phyloP scores from a whole-genome alignment of 345 rosid genomes.

The Brassica carinata region DNA sequence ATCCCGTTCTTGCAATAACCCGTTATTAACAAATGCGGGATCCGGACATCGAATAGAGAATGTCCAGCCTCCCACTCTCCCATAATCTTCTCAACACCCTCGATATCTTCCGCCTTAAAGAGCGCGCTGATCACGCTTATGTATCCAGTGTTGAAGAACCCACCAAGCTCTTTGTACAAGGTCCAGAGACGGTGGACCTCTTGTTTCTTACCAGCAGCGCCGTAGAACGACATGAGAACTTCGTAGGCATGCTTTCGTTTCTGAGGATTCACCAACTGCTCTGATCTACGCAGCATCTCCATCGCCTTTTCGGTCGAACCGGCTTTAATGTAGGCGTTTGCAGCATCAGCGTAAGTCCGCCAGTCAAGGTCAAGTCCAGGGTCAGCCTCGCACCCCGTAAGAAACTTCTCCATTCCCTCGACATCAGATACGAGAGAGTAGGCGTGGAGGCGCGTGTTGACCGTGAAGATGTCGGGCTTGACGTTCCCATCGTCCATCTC shows the following conservation, averaged over 20 bases:
- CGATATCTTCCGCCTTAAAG: conserved; percentile 55
- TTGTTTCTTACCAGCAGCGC: conserved; percentile 48
- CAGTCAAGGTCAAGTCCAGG: conserved; percentile 44
- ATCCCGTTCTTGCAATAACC: conserved; percentile 56
- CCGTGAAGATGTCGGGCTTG: conserved; percentile 40
- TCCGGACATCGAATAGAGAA: conserved; percentile 42
- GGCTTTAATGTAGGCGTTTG: conserved; percentile 53
- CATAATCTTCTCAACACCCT: conserved; percentile 55
- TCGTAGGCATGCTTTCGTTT: conserved; percentile 42
- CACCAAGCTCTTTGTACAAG: conserved; percentile 45
- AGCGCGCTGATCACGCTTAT: conserved; percentile 54
- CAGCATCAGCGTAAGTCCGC: conserved; percentile 47
- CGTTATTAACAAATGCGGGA: conserved; percentile 51
- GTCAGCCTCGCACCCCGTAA: conserved; percentile 52
- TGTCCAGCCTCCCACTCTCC: conserved; percentile 58
- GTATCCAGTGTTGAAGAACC: conserved; percentile 49
- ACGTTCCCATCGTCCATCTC: conserved; percentile 62
- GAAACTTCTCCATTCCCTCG: conserved; percentile 59
- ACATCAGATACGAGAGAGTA: conserved; percentile 48
- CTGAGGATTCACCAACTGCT: conserved; percentile 33
- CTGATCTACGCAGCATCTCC: conserved; percentile 50
- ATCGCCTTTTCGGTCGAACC: conserved; percentile 50
- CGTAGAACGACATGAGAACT: conserved; percentile 50
- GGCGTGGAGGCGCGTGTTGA: conserved; percentile 54
- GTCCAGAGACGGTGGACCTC: conserved; percentile 63